Base-by-base conservation (phyloP, 2,329 filamentous ascomycete genomes). In the Fusarium abutilonis region DNA sequence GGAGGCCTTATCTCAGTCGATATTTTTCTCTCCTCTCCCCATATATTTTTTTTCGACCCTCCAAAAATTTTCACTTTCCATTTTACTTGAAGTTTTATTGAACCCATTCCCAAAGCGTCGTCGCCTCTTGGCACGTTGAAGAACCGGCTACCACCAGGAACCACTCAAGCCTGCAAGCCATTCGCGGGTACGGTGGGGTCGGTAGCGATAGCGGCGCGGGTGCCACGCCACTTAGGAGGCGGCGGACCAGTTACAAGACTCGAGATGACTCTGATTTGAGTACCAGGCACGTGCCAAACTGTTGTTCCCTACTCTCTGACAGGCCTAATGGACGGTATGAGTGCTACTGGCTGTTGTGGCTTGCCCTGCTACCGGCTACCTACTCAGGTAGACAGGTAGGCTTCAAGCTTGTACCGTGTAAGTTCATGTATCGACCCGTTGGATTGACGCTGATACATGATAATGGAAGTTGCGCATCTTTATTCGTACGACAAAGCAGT, bases 161-260 rank as follows among this genome's bases (percentile, higher is more conserved):
- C 56, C 43, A 39, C 48, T 32, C 41, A 45, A 64, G 52, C 50
- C 58, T 64, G 61, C 61, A 61, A 56, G 54, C 54, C 67, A 62
- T 47, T 51, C 36, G 66, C 65, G 68, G 65, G 62, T 47, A 57
- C 47, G 52, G 67, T 64, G 65, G 67, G 57, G 23, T 64, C 45
- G 42, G 39, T 31, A 59, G 38, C 52, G 67, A 70, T 68, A 69
- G 42, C 52, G 45, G 49, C 31, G 44, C 50, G 48, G 56, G 52
- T 59, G 52, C 42, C 45, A 64, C 61, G 61, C 62, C 52, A 65
- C 52, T 46, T 23, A 35, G 36, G 34, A 58, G 45, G 48, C 44
- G 15, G 26, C 42, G 17, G 38, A 40, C 63, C 60, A 64, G 34
- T 64, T 23, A 52, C 44, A 53, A 36, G 47, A 44, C 51, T 51